Evolutionary conservation across 192 early-diverging fungal genomes (phyloP).

Genomic region (Entomortierella chlamydospora): DNA sequence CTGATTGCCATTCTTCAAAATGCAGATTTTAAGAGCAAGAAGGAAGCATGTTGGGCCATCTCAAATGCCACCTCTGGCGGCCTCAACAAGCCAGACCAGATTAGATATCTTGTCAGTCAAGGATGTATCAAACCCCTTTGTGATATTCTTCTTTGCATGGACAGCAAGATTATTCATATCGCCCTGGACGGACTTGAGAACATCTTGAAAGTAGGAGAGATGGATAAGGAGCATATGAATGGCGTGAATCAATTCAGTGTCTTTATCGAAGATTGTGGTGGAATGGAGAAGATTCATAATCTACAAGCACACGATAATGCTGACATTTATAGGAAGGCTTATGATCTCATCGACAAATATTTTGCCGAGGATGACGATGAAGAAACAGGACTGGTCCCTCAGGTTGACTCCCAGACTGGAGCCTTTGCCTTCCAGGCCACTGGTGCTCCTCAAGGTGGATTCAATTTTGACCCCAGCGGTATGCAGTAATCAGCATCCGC

Average conservation of each 20-base stretch:
- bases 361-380: conserved; percentile 89
- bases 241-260: conserved; percentile 89
- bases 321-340: conserved; percentile 98
- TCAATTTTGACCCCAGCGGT: conserved; percentile 74
- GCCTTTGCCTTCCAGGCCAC: conserved; percentile 82
- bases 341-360: conserved; percentile 96
- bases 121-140: conserved; percentile 97
- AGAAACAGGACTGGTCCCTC: conserved; percentile 77
- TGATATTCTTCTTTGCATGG: conserved; percentile 89
- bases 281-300: conserved; percentile 95
- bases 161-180: conserved; percentile 97
- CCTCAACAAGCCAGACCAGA: conserved; percentile 91
- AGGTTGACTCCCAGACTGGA: conserved; percentile 80
- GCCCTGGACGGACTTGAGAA: conserved; percentile 99
- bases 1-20: conserved; percentile 86
- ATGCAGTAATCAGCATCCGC: conserved; percentile 30
- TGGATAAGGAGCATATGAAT: conserved; percentile 73
- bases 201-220: conserved; percentile 95
- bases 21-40: conserved; percentile 98
- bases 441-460: conserved; percentile 80
- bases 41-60: conserved; percentile 99
- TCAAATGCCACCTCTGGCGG: conserved; percentile 98
- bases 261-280: conserved; percentile 92
- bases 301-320: conserved; percentile 94
- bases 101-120: conserved; percentile 91